phyloP scores from a whole-genome alignment of 768 basidiomycete genomes.

The Podaxis sp. region DNA sequence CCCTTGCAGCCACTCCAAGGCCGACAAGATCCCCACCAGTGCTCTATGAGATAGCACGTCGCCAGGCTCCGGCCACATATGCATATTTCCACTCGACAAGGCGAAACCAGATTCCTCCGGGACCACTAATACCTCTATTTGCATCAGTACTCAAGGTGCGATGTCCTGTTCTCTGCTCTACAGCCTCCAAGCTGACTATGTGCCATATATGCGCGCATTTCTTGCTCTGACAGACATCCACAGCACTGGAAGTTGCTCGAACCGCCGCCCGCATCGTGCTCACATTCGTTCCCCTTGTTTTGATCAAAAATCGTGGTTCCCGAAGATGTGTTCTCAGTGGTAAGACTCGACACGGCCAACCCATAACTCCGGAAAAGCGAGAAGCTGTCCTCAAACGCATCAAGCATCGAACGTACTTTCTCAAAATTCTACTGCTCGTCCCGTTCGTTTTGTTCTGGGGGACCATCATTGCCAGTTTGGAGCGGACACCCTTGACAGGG shows the following conservation, averaged over 20 bases:
- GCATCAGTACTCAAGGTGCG: conserved; percentile 60
- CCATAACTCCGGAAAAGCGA: conserved; percentile 50
- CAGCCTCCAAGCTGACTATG: background rate
- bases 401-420: conserved; percentile 41
- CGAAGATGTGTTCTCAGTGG: conserved; percentile 46
- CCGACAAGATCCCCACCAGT: background rate
- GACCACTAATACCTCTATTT: conserved; percentile 44
- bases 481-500: conserved; percentile 82
- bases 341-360: conserved; percentile 43
- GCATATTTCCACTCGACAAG: conserved; percentile 35
- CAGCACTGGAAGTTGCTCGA: conserved; percentile 65
- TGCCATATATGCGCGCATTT: background rate
- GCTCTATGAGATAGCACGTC: conserved; percentile 4
- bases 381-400: conserved; percentile 43
- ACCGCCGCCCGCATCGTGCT: conserved; percentile 68
- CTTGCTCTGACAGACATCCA: conserved; percentile 52
- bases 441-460: conserved; percentile 62
- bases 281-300: conserved; percentile 68
- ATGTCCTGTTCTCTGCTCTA: background rate
- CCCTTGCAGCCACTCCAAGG: background rate
- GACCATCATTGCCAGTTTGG: conserved; percentile 67
- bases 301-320: conserved; percentile 53
- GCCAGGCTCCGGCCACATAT: background rate
- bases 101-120: conserved; percentile 27
- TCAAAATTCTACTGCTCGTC: conserved; percentile 53